Evolutionary conservation across 1,139 yeast genomes (phyloP).

Genomic region (Saccharomyces hybrid): DNA sequence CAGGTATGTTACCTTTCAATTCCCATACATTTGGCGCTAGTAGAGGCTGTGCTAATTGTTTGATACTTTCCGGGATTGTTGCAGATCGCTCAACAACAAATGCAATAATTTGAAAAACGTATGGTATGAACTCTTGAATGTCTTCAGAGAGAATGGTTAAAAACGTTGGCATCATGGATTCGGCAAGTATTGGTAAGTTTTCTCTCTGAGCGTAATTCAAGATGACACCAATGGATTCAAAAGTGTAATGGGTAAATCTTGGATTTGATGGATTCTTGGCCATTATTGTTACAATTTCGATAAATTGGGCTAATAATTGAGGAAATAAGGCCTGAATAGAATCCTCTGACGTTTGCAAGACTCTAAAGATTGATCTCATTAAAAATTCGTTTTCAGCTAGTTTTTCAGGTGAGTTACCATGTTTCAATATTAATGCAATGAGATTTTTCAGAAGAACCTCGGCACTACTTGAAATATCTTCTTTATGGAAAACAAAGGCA

Average conservation of each 20-base stretch:
- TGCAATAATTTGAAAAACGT: constrained; percentile 81
- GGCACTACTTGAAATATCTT: constrained; percentile 55
- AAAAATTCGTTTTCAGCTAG: constrained; percentile 91
- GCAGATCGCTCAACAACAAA: constrained; percentile 53
- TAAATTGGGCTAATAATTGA: constrained; percentile 52
- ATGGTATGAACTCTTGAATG: constrained; percentile 90
- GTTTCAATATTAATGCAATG: constrained; percentile 56
- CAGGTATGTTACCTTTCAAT: constrained; percentile 85
- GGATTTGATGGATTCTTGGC: constrained; percentile 94
- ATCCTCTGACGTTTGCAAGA: constrained; percentile 69
- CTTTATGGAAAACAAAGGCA: constrained; percentile 56
- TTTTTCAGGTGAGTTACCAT: constrained; percentile 69
- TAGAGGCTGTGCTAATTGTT: constrained; percentile 66
- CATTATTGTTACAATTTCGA: constrained; percentile 61
- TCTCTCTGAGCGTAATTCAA: constrained; percentile 44
- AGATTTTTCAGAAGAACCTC: constrained; percentile 53
- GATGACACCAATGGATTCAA: constrained; percentile 78
- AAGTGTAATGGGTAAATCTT: constrained; percentile 78
- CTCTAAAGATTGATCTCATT: constrained; percentile 82
- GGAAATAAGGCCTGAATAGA: constrained; percentile 39
- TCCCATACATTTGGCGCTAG: constrained; percentile 92
- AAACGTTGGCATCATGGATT: constrained; percentile 57
- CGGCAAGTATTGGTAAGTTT: constrained; percentile 42
- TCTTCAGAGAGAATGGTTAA: constrained; percentile 67
- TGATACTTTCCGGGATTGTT: constrained; percentile 56